Conservation (phyloP, 179 eudicot genomes). For the Corrigiola litoralis region DNA sequence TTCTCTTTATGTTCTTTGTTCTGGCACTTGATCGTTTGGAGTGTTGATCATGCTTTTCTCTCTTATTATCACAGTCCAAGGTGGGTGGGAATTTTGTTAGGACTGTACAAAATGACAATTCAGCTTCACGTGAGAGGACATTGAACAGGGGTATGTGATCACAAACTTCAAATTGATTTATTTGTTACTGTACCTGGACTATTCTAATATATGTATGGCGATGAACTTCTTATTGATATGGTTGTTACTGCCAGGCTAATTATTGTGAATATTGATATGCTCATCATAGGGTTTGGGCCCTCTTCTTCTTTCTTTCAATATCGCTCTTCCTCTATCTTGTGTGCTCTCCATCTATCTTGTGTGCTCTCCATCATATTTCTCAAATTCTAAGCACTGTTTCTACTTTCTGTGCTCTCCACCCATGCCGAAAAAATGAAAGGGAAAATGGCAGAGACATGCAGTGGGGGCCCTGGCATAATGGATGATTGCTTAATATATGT, state of each 20-base stretch:
- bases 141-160: slow-evolving; percentile 43
- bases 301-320: not conserved
- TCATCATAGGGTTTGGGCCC: not conserved
- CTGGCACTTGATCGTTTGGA: not conserved
- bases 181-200: not conserved
- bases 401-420: not conserved
- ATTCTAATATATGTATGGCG: too few species aligned
- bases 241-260: not conserved
- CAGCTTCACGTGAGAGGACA: slow-evolving; percentile 65
- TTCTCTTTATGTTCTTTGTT: not conserved
- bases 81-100: slow-evolving; percentile 44
- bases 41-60: not conserved
- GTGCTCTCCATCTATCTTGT: too few species aligned
- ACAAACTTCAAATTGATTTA: slow-evolving; percentile 1
- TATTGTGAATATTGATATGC: not conserved
- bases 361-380: not conserved
- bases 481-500: not conserved
- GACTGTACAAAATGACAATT: slow-evolving; percentile 40
- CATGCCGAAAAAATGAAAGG: too few species aligned
- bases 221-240: too few species aligned
- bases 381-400: not conserved
- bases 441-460: not conserved
- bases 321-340: not conserved
- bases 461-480: not conserved
- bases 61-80: slow-evolving; percentile 38